A percentile compares a stretch with the other conserved stretches of the same genome.
These are phyloP conservation scores for Moricandia arvensis DNA, from an alignment of 345 rosid genomes.

Conservation along the genomic window DNA sequence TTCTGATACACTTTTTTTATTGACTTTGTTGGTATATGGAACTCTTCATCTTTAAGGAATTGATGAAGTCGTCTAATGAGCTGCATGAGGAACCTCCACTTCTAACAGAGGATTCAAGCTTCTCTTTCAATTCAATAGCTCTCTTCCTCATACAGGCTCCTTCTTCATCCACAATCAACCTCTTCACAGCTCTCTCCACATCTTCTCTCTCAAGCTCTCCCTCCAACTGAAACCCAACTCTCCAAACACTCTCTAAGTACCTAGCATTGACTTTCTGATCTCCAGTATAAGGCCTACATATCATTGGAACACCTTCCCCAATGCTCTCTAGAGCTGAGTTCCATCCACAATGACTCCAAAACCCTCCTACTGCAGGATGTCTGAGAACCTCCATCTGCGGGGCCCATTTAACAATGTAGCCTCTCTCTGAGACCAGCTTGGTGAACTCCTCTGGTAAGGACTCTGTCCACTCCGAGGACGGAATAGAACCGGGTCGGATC, in stretches of 20 bases:
- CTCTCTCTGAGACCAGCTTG: conserved; percentile 33
- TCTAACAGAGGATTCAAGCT: conserved; percentile 14
- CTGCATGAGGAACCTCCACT: conserved; percentile 32
- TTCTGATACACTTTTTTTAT: not conserved
- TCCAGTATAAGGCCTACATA: conserved; percentile 42
- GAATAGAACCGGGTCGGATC: conserved; percentile 39
- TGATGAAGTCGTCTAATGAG: conserved; percentile 25
- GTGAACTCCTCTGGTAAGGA: conserved; percentile 36
- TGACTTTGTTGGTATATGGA: not conserved
- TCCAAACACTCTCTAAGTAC: conserved; percentile 41
- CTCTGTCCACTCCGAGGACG: conserved; percentile 24
- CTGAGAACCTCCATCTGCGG: conserved; percentile 48
- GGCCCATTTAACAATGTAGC: conserved; percentile 52
- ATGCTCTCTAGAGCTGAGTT: conserved; percentile 49
- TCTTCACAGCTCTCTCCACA: conserved; percentile 33
- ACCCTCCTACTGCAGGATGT: conserved; percentile 50
- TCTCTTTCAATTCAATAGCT: conserved; percentile 31
- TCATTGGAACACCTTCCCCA: conserved; percentile 51
- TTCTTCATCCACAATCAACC: conserved; percentile 37
- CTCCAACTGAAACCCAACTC: conserved; percentile 41
- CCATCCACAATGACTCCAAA: conserved; percentile 60
- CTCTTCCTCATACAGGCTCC: conserved; percentile 40
- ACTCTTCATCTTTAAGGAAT: conserved; percentile 17
- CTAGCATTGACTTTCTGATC: conserved; percentile 48
- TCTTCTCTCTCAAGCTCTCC: conserved; percentile 33